Evolutionary conservation across 148 eudicot genomes (phyloP).

Genomic region (Selenicereus undatus): DNA sequence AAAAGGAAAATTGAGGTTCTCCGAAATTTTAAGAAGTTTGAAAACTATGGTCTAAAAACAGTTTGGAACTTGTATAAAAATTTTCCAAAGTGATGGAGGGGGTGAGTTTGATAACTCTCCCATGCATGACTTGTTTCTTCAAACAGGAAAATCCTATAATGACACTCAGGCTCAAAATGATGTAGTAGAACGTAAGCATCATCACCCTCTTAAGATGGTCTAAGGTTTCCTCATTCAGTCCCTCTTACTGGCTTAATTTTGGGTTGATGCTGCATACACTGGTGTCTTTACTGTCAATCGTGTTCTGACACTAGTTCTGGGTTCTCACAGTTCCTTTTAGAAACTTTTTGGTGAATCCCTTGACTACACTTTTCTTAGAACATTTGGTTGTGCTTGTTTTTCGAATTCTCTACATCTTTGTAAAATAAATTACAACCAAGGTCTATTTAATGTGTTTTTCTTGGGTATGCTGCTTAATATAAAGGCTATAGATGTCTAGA

Average conservation of each 20-base stretch:
- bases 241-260: background rate
- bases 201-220: background rate
- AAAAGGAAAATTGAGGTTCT: too few species aligned
- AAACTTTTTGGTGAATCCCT: too few species aligned
- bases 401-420: background rate
- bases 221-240: too few species aligned
- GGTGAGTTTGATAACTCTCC: background rate
- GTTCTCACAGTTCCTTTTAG: background rate
- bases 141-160: too few species aligned
- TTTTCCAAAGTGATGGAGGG: background rate
- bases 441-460: background rate
- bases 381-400: too few species aligned
- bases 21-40: too few species aligned
- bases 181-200: background rate
- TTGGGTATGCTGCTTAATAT: background rate
- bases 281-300: background rate
- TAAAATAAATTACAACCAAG: background rate
- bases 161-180: background rate
- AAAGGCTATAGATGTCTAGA: background rate
- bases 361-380: background rate
- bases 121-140: too few species aligned
- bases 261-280: background rate
- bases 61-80: too few species aligned
- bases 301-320: background rate
- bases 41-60: too few species aligned